Base-by-base conservation (phyloP, 2,329 filamentous ascomycete species). In the Ilyonectria mors-panacis region DNA sequence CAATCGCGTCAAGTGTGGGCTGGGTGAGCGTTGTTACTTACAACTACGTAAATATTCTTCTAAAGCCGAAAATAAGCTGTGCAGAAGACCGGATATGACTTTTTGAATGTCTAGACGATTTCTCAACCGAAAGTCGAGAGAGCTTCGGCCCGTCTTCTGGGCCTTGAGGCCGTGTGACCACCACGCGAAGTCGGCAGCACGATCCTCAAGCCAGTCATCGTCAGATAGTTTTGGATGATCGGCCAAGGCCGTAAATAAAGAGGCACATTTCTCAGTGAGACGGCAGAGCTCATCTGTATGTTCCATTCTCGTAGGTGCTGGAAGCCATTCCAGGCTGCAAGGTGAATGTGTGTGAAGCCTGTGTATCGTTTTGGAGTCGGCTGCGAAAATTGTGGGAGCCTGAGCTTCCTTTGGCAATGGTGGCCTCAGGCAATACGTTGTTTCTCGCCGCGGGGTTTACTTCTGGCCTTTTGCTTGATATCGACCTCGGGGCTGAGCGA, bases 181-280 rank as follows among this genome's bases (percentile, higher is more conserved):
- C 51, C 30, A 39, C 1, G 17, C n/a, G 12, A 55, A 55, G 30
- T 55, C 51, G 2, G 30, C 51, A 13, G 30, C 30, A 8, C 51
- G 51, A 55, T 55, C 30, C 21, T 55, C 51, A 37, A 55, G 7
- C 51, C 51, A 55, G 30, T 55, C 51, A 8, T 39, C 2, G 9
- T 33, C 51, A 4, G 30, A 17, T 17, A 39, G 10, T 1, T 39
- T 12, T 10, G 51, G 33, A 21, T 39, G 13, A 33, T 19, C 51
- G n/a, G 51, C 19, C 21, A 30, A 19, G 13, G 30, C 17, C 9
- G 17, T 55, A 9, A 55, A 39, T 15, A n/a, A 7, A 19, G 30
- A 33, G 17, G 19, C 33, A 21, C 30, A 55, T 37, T 39, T 23
- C 13, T 54, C 8, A 19, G 50, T 35, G 28, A 13, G 50, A 35